Percentiles rank a stretch among this genome's conserved stretches.
These are phyloP conservation scores for Leishmania guyanensis DNA, from an alignment of 208 protist species.

Conservation along the genomic window DNA sequence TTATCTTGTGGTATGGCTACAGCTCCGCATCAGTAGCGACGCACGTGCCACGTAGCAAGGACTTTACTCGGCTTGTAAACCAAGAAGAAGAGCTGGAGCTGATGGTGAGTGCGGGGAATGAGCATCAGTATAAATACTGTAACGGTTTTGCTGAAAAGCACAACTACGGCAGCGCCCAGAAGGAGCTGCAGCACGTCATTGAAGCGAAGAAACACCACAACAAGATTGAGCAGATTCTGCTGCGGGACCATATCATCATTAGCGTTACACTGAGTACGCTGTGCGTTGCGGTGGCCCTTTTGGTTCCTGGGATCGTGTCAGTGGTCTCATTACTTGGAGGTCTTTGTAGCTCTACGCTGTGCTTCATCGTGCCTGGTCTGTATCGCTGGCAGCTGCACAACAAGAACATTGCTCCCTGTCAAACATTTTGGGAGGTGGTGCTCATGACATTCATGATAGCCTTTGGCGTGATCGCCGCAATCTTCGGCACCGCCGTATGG, in stretches of 20 bases:
- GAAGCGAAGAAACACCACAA: slow-evolving; percentile 43
- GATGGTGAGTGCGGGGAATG: not conserved
- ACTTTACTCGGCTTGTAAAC: slow-evolving; percentile 42
- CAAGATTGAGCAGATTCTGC: slow-evolving; percentile 44
- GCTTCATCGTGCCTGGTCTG: slow-evolving; percentile 63
- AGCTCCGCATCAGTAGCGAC: slow-evolving; percentile 62
- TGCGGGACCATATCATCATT: slow-evolving; percentile 63
- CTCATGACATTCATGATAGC: slow-evolving; percentile 48
- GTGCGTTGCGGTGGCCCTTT: slow-evolving; percentile 54
- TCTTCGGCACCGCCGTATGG: slow-evolving; percentile 50
- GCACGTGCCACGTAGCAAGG: slow-evolving; percentile 55
- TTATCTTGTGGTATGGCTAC: slow-evolving; percentile 80
- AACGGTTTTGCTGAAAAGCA: not conserved
- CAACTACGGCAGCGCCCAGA: slow-evolving; percentile 16
- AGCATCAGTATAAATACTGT: not conserved
- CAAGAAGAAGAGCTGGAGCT: slow-evolving; percentile 46
- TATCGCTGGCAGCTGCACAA: slow-evolving; percentile 65
- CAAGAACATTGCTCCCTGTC: slow-evolving; percentile 28
- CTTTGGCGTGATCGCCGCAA: slow-evolving; percentile 40
- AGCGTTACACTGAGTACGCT: slow-evolving; percentile 53
- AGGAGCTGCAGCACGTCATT: slow-evolving; percentile 27
- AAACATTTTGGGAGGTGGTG: slow-evolving; percentile 23
- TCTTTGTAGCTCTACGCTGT: slow-evolving; percentile 64
- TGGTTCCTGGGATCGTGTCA: slow-evolving; percentile 58
- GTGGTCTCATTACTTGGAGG: slow-evolving; percentile 66